Base-by-base conservation (phyloP, 495 filamentous ascomycete species). In the Extremus antarcticus region DNA sequence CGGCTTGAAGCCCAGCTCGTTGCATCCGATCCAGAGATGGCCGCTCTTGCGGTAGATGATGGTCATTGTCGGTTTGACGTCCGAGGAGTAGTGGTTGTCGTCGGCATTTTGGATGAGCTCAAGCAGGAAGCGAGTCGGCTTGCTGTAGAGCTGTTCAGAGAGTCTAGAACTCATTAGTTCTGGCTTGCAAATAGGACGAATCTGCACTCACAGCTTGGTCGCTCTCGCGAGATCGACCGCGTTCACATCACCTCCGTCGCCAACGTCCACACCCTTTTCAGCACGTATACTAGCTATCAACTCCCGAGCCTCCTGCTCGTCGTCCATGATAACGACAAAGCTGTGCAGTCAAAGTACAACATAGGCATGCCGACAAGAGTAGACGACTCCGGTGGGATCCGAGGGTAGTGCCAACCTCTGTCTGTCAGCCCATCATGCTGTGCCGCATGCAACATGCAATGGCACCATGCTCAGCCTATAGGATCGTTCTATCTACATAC, bases 71-170 rank as follows among this genome's bases (percentile, higher is more conserved):
- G 58, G 41, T 24, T 24, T 23, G 8, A 13, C 35, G 7, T 13
- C 46, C 8, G 25, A 11, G 40, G 16, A 20, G 47, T 63, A 63
- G 1, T 29, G 47, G 43, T 60, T 61, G 25, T 63, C 61, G 24
- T 63, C 61, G 0, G 58, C 61, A 46, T 63, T 63, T 35, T 63
- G 61, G 17, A 63, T 51, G 15, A 63, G 50, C 25, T 63, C 61
- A 1, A 54, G 47, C 15, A 63, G 43, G 54, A 60, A 63, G 23
- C 50, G 56, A 3, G 60, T 60, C 9, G 56, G 48, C 17, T 50
- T 56, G 13, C 32, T 35, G 50, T 62, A 59, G 1, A 59, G 48
- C 32, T 62, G 43, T 23, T 47, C 47, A 2, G 59, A 58, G 20
- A 52, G 32, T 15, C 55, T 62, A 17, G 17, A 3, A 9, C 19